These are phyloP conservation scores for Backusella macrospora DNA, from an alignment of 192 early-diverging fungal genomes.

Conservation along the genomic window DNA sequence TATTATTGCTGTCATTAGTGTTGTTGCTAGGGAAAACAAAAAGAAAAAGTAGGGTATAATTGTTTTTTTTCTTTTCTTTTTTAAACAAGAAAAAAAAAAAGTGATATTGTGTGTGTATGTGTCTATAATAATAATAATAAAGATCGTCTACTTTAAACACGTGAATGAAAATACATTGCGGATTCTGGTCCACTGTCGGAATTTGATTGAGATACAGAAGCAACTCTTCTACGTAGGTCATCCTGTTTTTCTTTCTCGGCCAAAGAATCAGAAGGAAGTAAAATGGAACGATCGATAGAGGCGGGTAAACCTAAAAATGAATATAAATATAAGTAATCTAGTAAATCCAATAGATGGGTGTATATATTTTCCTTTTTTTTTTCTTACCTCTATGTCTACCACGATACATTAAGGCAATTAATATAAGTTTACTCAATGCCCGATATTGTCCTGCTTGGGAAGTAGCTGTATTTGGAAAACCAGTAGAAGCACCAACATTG, in stretches of 20 bases:
- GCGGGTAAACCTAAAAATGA: conserved; percentile 33
- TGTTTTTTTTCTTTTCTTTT: not conserved
- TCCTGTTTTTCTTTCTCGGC: conserved; percentile 33
- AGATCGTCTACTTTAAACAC: not conserved
- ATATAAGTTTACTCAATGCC: conserved; percentile 33
- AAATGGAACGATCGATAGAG: conserved; percentile 40
- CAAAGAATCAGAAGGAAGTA: conserved; percentile 39
- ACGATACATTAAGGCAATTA: conserved; percentile 37
- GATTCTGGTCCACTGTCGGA: not conserved
- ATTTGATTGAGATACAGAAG: conserved; percentile 13
- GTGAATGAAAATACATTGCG: not conserved
- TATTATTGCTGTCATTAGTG: not conserved
- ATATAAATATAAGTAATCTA: not conserved
- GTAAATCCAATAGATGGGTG: not conserved
- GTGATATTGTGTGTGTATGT: not conserved
- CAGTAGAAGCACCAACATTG: conserved; percentile 37
- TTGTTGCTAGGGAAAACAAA: not conserved
- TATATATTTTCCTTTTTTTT: not conserved
- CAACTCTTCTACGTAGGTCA: conserved; percentile 3
- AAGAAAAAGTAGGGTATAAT: not conserved
- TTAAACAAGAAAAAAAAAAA: no score
- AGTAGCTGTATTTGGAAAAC: conserved; percentile 29
- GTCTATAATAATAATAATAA: not conserved
- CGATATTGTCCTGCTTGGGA: conserved; percentile 35
- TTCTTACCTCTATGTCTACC: conserved; percentile 40